These are phyloP conservation scores for Penicillium dipodomyicola DNA, from an alignment of 495 filamentous ascomycete genomes.

Conservation along the genomic window DNA sequence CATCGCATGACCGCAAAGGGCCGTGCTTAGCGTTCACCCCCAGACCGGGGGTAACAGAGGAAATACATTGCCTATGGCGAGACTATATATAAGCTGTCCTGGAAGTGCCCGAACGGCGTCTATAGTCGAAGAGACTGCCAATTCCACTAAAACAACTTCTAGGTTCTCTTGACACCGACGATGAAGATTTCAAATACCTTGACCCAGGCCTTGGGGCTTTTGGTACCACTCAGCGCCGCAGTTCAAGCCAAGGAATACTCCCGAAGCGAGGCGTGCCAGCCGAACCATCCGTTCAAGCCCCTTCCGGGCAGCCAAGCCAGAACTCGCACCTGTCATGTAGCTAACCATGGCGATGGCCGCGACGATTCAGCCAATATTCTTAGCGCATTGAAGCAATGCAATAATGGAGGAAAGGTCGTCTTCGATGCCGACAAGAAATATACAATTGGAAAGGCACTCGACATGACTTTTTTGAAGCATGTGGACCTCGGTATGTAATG, in stretches of 20 bases:
- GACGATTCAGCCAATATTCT: conserved; percentile 62
- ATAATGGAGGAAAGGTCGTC: conserved; percentile 64
- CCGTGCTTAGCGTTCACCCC: conserved; percentile 13
- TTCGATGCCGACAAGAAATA: conserved; percentile 56
- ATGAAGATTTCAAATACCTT: conserved; percentile 36
- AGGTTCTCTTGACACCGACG: conserved; percentile 3
- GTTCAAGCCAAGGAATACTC: conserved; percentile 23
- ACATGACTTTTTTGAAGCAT: conserved; percentile 61
- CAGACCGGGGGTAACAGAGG: neutral
- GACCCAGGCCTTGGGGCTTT: conserved; percentile 28
- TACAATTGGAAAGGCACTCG: conserved; percentile 61
- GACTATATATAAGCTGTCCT: neutral
- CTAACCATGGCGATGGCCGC: conserved; percentile 38
- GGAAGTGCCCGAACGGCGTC: neutral
- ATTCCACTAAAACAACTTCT: neutral
- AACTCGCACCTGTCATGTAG: conserved; percentile 37
- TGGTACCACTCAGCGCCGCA: conserved; percentile 20
- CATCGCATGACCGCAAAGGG: conserved; percentile 4
- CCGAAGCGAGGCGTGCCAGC: conserved; percentile 31
- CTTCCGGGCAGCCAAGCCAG: conserved; percentile 32
- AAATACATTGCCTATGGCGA: neutral
- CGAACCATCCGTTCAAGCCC: conserved; percentile 36
- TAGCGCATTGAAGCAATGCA: conserved; percentile 58
- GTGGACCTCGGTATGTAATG: conserved; percentile 54
- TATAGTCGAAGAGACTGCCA: neutral